Percentiles rank a stretch among this genome's conserved stretches.
phyloP scores from a whole-genome alignment of 2,329 filamentous ascomycete genomes.

The Fusarium compactum region DNA sequence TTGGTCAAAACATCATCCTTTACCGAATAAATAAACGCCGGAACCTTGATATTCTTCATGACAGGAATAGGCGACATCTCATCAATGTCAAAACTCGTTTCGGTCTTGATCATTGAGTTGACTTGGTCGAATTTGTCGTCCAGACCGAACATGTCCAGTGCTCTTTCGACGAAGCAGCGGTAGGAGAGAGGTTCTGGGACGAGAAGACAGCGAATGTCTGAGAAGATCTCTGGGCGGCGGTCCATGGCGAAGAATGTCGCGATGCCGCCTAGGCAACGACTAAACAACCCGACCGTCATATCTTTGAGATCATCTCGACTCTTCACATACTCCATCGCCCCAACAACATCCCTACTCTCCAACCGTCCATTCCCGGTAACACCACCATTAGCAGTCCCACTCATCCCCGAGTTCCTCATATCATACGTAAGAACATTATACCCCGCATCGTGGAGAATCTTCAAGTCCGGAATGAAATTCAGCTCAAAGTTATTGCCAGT shows the following conservation, averaged over 20 bases:
- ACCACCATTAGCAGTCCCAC: conserved; percentile 2
- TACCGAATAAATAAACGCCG: conserved; percentile 8
- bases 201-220: background rate
- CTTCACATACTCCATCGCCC: background rate
- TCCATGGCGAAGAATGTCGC: conserved; percentile 2
- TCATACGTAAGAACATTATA: conserved; percentile 7
- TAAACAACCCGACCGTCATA: background rate
- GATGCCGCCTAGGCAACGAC: background rate
- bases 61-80: background rate
- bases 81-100: background rate
- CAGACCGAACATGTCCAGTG: background rate
- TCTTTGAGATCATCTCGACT: background rate
- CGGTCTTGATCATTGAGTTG: background rate
- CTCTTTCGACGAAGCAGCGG: background rate
- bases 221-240: conserved; percentile 6
- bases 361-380: background rate
- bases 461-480: conserved; percentile 2
- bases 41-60: background rate
- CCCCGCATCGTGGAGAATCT: background rate
- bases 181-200: conserved; percentile 2
- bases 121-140: conserved; percentile 1
- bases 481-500: conserved; percentile 9
- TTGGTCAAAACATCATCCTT: background rate
- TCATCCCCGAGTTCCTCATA: conserved; percentile 1
- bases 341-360: conserved; percentile 2